Evolutionary conservation across 2,329 filamentous ascomycete species (phyloP).

Genomic region (Botrytis porri): DNA sequence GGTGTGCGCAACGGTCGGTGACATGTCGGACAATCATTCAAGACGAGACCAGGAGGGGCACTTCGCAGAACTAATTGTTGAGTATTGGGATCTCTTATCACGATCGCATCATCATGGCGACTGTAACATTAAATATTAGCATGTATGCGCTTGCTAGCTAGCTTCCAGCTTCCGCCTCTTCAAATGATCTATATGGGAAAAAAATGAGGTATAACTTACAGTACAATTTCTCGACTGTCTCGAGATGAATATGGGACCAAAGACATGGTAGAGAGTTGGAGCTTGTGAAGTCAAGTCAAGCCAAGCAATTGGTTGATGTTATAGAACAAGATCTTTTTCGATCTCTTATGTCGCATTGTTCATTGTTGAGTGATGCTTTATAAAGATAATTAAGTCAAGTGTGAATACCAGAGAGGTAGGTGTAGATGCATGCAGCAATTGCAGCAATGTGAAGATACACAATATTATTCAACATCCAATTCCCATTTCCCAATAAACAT

Average conservation of each 20-base stretch:
- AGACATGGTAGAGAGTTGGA: conserved; percentile 49
- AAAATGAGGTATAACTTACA: conserved; percentile 54
- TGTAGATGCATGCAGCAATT: neutral
- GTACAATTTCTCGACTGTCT: conserved; percentile 74
- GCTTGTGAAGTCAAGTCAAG: neutral
- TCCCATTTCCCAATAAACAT: neutral
- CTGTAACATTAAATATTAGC: conserved; percentile 46
- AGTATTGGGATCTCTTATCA: conserved; percentile 83
- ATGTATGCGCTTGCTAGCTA: neutral
- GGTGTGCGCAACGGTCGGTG: conserved; percentile 43
- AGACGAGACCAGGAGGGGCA: conserved; percentile 48
- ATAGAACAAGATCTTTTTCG: conserved; percentile 8
- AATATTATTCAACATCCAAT: neutral
- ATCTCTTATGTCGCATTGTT: conserved; percentile 14
- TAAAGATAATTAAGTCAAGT: conserved; percentile 1
- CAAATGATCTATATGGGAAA: no score
- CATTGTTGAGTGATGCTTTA: neutral
- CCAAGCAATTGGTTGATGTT: neutral
- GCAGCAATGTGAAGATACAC: neutral
- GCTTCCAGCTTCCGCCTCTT: neutral
- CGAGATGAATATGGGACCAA: conserved; percentile 72
- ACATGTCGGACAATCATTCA: conserved; percentile 70
- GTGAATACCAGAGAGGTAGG: neutral
- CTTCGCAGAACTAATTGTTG: conserved; percentile 80
- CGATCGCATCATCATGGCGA: conserved; percentile 87